Percentiles rank a stretch among this genome's conserved stretches.
Conservation (phyloP, 129 eudicot genomes). For the Rutidosis leptorrhynchoides region DNA sequence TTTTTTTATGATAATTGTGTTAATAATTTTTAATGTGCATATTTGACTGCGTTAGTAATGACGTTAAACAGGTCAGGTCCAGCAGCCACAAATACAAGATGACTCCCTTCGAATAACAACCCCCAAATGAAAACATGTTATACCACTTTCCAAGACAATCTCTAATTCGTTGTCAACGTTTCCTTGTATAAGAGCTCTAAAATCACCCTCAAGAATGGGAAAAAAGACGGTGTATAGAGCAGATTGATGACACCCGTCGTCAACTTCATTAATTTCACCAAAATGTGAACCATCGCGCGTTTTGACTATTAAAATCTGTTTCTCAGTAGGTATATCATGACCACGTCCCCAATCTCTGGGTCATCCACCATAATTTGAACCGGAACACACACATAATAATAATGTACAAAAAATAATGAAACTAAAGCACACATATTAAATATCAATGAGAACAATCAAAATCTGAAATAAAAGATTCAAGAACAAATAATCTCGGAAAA, state of each 20-base stretch:
- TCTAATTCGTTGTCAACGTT: slow-evolving; percentile 66
- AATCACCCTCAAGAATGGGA: slow-evolving; percentile 91
- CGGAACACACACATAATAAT: slow-evolving; percentile 80
- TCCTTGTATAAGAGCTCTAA: slow-evolving; percentile 90
- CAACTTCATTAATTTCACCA: slow-evolving; percentile 28
- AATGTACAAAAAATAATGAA: too few relatives aligned
- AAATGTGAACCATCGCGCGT: slow-evolving; percentile 44
- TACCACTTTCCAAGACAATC: slow-evolving; percentile 90
- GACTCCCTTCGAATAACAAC: slow-evolving; percentile 61
- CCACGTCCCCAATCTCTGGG: slow-evolving; percentile 86
- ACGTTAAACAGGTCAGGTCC: slow-evolving; percentile 79
- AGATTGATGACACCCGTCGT: slow-evolving; percentile 33
- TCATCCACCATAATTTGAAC: slow-evolving; percentile 93
- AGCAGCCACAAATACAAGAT: slow-evolving; percentile 70
- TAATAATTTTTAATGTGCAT: slow-evolving; percentile 21
- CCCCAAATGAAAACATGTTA: background rate
- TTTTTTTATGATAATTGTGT: too few relatives aligned
- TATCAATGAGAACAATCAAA: too few relatives aligned
- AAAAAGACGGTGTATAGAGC: slow-evolving; percentile 65
- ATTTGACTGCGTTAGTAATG: slow-evolving; percentile 81
- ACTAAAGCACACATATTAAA: too few relatives aligned
- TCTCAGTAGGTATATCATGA: slow-evolving; percentile 74
- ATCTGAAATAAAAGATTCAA: too few relatives aligned
- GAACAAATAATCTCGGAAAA: too few relatives aligned
- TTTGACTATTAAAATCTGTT: slow-evolving; percentile 75